Conservation (phyloP, 2,329 filamentous ascomycete genomes). For the Botryotinia narcissicola region DNA sequence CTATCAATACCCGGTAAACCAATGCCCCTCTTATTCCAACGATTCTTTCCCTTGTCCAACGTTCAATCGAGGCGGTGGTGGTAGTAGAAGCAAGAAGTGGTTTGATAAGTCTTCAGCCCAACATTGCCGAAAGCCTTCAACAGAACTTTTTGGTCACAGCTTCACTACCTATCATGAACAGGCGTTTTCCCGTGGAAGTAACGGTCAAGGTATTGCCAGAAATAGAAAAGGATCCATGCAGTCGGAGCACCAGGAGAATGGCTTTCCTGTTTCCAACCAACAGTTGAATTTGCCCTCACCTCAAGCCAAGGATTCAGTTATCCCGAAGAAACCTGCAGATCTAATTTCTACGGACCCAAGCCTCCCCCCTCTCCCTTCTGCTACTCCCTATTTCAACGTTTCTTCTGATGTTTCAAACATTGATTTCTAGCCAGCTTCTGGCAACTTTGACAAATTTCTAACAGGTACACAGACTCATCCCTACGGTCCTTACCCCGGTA, state of each 20-base stretch:
- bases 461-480: constrained; percentile 56
- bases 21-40: constrained; percentile 39
- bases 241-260: constrained; percentile 26
- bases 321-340: constrained; percentile 14
- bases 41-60: constrained; percentile 25
- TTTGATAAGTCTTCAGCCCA: constrained; percentile 35
- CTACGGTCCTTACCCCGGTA: constrained; percentile 50
- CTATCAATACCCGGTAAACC: constrained; percentile 10
- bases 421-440: constrained; percentile 67
- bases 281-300: constrained; percentile 15
- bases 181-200: constrained; percentile 27
- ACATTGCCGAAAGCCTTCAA: constrained; percentile 30
- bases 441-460: constrained; percentile 62
- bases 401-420: constrained; percentile 35
- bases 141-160: constrained; percentile 32
- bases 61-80: neutral
- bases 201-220: constrained; percentile 26
- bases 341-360: constrained; percentile 19
- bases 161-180: constrained; percentile 27
- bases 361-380: constrained; percentile 31
- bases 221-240: constrained; percentile 26
- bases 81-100: constrained; percentile 25
- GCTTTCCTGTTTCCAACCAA: constrained; percentile 26
- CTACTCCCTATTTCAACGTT: constrained; percentile 33
- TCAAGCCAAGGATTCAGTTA: constrained; percentile 16